Evolutionary conservation across 148 eudicot genomes (phyloP).

Genomic region (Talinum fruticosum): DNA sequence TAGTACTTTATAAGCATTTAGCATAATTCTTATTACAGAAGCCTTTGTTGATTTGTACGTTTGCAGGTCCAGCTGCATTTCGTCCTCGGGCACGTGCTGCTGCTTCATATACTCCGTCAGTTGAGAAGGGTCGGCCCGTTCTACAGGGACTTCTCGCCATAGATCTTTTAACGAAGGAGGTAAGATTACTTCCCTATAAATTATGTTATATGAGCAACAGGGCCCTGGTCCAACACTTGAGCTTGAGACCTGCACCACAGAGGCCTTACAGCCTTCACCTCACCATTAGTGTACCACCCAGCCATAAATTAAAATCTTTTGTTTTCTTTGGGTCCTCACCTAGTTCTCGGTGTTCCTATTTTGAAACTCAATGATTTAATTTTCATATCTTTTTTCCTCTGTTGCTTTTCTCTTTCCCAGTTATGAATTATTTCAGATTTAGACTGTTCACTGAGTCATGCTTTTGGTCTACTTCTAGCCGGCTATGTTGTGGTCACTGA

Average conservation of each 20-base stretch:
- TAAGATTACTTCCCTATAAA: conserved; percentile 26
- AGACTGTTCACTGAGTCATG: neutral
- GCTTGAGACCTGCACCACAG: conserved; percentile 5
- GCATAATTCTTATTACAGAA: neutral
- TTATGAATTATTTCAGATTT: neutral
- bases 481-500: neutral
- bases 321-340: no score
- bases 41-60: conserved; percentile 14
- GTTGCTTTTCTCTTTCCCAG: neutral
- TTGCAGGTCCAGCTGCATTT: conserved; percentile 98
- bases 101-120: conserved; percentile 57
- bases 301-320: neutral
- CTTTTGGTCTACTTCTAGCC: neutral
- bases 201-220: conserved; percentile 15
- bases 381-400: neutral
- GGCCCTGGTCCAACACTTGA: neutral
- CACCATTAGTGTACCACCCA: neutral
- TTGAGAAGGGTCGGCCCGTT: conserved; percentile 93
- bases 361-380: neutral
- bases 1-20: neutral
- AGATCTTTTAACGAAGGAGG: conserved; percentile 95
- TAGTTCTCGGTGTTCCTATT: neutral
- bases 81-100: conserved; percentile 91
- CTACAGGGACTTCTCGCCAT: conserved; percentile 92
- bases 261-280: neutral